Base-by-base conservation (phyloP, 116 monocot genomes). In the Iris pallida region DNA sequence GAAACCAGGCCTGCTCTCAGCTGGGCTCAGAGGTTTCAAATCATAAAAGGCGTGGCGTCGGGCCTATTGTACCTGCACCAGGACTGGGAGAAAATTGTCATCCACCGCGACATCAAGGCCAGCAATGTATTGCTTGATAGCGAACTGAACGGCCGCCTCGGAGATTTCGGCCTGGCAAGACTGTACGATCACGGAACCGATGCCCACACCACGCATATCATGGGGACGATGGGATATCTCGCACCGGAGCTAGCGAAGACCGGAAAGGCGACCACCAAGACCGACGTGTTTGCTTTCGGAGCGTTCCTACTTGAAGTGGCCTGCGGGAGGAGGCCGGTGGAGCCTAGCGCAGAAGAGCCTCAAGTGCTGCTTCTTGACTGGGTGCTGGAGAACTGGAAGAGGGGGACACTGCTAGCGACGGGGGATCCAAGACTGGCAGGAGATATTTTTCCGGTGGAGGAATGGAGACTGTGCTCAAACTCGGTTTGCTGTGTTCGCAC, bases 11-110 rank as follows among this genome's bases (percentile, higher is more conserved):
- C 45, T 13, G 5, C 18, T 18, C 65, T 65, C 4, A 20, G n/a
- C 0, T 65, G 65, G 65, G 19, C 8, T 15, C 65, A 71, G 10
- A 53, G 77, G 47, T 59, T 77, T 43, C 40, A 65, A 40, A 71
- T 77, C 16, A 64, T 77, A 9, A 59, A 59, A 17, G 77, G 71
- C 15, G 49, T 77, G 7, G 77, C 71, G 8, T 64, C 65, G 0
- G 71, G 77, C 9, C 48, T 77, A 42, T 65, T 77, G 41, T 77
- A 77, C 70, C 63, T 77, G 9, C 71, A 71, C 49, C 71, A 77
- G 42, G 77, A 71, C 44, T 77, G 66, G 71, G 71, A 77, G 71
- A 65, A 77, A 8, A 51, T 75, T 2, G 62, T 63, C 11, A 48
- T 71, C 16, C 71, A 71, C 62, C n/a, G 71, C 11, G 71, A 71